Base-by-base conservation (phyloP, 1,284 basidiomycete genomes). In the Ceraceosorus bombacis region DNA sequence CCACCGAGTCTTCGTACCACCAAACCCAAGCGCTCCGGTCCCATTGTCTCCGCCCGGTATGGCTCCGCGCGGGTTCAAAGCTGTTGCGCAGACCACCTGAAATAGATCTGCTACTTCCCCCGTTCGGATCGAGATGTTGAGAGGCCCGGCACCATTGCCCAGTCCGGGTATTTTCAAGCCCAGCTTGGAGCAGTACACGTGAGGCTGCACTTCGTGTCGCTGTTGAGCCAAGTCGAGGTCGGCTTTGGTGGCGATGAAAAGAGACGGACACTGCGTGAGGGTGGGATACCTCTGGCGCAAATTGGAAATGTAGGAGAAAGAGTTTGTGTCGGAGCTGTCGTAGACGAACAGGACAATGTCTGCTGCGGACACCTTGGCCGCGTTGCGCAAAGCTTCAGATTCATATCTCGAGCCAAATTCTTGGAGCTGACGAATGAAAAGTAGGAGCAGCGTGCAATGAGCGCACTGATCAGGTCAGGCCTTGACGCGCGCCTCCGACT, bases 211-310 rank as follows among this genome's bases (percentile, higher is more conserved):
- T 81, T 97, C 93, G 78, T 97, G 93, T 74, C 94, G 83, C 60
- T 74, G 69, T 59, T 73, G 69, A 13, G 94, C 94, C 51, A 97
- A 85, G 79, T 98, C 94, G 43, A 96, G 83, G 78, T 98, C 94
- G 6, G 91, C 92, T 80, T 98, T 98, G 41, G 94, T 98, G 10
- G 95, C 94, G n/a, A 98, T 91, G 76, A 97, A 97, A 37, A 97
- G 81, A 37, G 88, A 90, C 8, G 94, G 93, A 77, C 95, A 89
- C 76, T 90, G 87, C 78, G 96, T 90, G 13, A 77, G 55, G 41
- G 94, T 81, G 65, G 85, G 90, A 78, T 96, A 95, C 83, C 94
- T 91, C 88, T 97, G 92, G 13, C 75, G 69, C 73, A 97, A 80
- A 80, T 96, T 96, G 68, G 90, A 94, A 74, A 98, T 91, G 80